A percentile compares a stretch with the other conserved stretches of the same genome.
These are phyloP conservation scores for Kitagawia praeruptora DNA, from an alignment of 129 eudicot species.

Conservation along the genomic window DNA sequence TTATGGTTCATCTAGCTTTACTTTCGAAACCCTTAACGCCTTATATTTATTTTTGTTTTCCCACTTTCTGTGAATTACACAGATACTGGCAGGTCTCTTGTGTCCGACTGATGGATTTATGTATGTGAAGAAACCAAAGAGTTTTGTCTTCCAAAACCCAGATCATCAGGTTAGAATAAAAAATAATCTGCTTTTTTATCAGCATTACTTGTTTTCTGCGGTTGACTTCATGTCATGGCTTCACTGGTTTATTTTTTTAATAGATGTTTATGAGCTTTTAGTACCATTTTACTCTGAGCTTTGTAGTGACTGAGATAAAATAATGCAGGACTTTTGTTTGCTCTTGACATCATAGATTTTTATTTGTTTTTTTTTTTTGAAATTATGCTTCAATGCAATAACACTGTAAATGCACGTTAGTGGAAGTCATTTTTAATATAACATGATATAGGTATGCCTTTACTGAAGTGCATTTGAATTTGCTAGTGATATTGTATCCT, in stretches of 20 bases:
- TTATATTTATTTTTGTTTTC: background rate
- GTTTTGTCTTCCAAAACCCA: slow-evolving; percentile 86
- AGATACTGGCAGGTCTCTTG: slow-evolving; percentile 86
- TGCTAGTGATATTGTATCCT: background rate
- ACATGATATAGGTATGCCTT: background rate
- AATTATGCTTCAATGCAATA: background rate
- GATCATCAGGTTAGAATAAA: slow-evolving; percentile 74
- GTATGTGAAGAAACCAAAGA: slow-evolving; percentile 67
- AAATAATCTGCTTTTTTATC: background rate
- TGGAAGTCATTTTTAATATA: background rate
- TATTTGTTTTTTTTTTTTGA: background rate
- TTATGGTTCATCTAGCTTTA: background rate
- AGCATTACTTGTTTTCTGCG: background rate
- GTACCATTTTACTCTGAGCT: background rate
- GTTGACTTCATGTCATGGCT: background rate
- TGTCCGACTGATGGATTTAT: slow-evolving; percentile 54
- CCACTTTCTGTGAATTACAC: slow-evolving; percentile 10
- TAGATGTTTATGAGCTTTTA: background rate
- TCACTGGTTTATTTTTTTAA: background rate
- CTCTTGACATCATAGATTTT: background rate
- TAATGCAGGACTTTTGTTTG: background rate
- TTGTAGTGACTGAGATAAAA: background rate
- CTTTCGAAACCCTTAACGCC: background rate
- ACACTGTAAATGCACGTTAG: background rate
- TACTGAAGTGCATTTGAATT: background rate